Evolutionary conservation across 2,329 filamentous ascomycete genomes (phyloP).

Genomic region (Botrytis hyacinthi): DNA sequence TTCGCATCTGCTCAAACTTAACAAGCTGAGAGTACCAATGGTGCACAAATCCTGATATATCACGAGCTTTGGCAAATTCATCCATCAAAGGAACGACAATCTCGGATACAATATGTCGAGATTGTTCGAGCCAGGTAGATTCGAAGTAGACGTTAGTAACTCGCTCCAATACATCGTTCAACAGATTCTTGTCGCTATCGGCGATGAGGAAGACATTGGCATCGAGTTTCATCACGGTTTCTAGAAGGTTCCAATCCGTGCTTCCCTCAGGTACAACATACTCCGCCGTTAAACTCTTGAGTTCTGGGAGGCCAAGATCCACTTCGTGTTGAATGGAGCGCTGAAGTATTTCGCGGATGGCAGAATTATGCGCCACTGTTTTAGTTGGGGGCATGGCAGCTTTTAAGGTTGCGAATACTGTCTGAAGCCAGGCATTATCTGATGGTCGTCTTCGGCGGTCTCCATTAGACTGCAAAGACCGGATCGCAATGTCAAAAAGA

Average conservation of each 20-base stretch:
- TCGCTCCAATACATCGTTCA: constrained; percentile 38
- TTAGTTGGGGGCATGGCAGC: constrained; percentile 30
- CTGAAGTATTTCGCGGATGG: constrained; percentile 38
- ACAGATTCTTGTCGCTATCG: constrained; percentile 35
- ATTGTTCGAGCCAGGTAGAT: constrained; percentile 27
- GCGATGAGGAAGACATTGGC: constrained; percentile 45
- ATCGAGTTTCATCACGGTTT: constrained; percentile 46
- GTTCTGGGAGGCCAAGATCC: constrained; percentile 38
- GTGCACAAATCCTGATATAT: constrained; percentile 43
- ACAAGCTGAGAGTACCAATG: constrained; percentile 41
- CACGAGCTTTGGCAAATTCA: constrained; percentile 43
- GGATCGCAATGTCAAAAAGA: constrained; percentile 47
- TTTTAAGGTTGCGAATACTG: constrained; percentile 43
- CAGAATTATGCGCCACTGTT: constrained; percentile 29
- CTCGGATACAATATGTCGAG: constrained; percentile 37
- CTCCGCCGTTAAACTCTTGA: constrained; percentile 39
- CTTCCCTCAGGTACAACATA: constrained; percentile 31
- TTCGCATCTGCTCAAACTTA: constrained; percentile 33
- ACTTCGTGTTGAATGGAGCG: constrained; percentile 40
- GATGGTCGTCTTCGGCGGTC: constrained; percentile 45
- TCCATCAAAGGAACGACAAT: constrained; percentile 44
- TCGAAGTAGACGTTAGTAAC: constrained; percentile 35
- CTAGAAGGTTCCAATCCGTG: constrained; percentile 44
- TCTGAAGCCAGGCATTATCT: constrained; percentile 50
- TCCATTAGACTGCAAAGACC: constrained; percentile 44